Base-by-base conservation (phyloP, 768 basidiomycete species). In the Trametes coccinea region DNA sequence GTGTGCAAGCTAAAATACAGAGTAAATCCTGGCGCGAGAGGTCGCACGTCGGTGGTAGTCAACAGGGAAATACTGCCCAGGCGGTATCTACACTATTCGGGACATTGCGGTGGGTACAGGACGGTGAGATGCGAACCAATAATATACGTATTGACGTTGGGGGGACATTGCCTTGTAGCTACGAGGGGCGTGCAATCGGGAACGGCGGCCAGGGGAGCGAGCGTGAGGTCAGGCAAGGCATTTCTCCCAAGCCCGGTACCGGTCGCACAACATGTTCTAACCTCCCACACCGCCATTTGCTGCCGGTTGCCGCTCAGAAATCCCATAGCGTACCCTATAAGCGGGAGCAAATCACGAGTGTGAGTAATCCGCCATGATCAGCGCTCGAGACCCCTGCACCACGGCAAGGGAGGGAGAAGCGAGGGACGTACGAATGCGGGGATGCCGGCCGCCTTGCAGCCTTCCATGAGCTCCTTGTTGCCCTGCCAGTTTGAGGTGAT, bases 401-500 rank as follows among this genome's bases (percentile, higher is more conserved):
- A 37, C 50, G 58, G 59, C 22, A 17, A 41, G 37, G 29, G 2
- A 40, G 29, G 22, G 39, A 8, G 55, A 34, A 39, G 6, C 34
- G 34, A 37, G 52, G 2, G 54, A 59, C 77, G 66, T 51, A 77
- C 77, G 56, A 78, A 78, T 51, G 72, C 73, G 48, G 75, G 76
- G 46, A 77, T 75, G 31, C 72, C 72, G 37, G 69, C 71, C 59
- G 69, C 71, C 61, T 73, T 74, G 63, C 74, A 74, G 5, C 75
- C 77, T 56, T 67, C 73, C 77, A 78, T 79, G 48, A 79, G 75
- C 68, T 78, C 77, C 31, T 70, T 71, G 68, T 79, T 77, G 2
- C 78, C 78, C 22, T 66, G 67, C 51, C 68, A 76, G 61, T 78
- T 79, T 13, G 77, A 78, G 2, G 78, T 79, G 61, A 79, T 78